phyloP scores from a whole-genome alignment of 2,329 filamentous ascomycete species.

The Colletotrichum sojae region DNA sequence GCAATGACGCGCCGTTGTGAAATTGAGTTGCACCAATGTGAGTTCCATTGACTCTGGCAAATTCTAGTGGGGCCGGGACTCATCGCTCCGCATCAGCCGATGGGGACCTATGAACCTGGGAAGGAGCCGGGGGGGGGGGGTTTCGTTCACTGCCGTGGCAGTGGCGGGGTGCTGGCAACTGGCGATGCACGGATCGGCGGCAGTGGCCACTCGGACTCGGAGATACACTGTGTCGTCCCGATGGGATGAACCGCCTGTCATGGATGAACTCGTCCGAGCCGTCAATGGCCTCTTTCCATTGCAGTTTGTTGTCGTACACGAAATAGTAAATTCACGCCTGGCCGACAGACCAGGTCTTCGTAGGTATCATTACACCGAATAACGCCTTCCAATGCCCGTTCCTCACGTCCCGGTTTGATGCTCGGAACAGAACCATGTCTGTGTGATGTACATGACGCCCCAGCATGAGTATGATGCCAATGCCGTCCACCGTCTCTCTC shows the following conservation, averaged over 20 bases:
- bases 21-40: conserved; percentile 18
- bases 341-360: conserved; percentile 6
- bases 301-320: no score
- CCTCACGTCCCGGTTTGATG: conserved; percentile 13
- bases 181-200: background rate
- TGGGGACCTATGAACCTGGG: background rate
- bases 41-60: conserved; percentile 2
- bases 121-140: background rate
- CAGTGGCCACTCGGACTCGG: conserved; percentile 27
- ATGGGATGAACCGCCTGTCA: background rate
- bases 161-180: background rate
- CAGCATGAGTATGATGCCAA: conserved; percentile 20
- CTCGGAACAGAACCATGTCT: conserved; percentile 27
- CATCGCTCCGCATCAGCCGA: conserved; percentile 30
- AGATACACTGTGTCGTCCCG: conserved; percentile 31
- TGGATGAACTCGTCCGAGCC: background rate
- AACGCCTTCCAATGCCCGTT: conserved; percentile 40
- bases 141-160: background rate
- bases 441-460: conserved; percentile 36
- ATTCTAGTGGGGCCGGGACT: conserved; percentile 32
- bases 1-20: conserved; percentile 32
- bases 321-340: conserved; percentile 18
- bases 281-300: background rate
- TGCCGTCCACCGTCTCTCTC: conserved; percentile 17
- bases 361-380: conserved; percentile 39